Evolutionary conservation across 1,284 basidiomycete genomes (phyloP).

Genomic region (Puccinia horiana): DNA sequence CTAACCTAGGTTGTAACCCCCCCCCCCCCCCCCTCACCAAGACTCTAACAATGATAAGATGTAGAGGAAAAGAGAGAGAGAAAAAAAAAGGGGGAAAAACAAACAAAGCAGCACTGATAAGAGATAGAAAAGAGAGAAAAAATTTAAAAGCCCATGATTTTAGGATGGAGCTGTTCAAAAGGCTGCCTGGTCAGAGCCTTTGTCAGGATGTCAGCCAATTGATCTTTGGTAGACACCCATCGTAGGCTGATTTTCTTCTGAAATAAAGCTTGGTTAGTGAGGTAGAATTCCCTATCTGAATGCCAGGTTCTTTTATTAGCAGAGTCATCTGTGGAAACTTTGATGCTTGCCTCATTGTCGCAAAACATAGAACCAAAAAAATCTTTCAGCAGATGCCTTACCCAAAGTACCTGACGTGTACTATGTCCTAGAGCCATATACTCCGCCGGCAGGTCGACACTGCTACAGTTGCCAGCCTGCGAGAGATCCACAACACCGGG

Average conservation of each 20-base stretch:
- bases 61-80: too few relatives aligned
- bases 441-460: constrained; percentile 17
- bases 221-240: background rate
- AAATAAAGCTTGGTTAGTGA: constrained; percentile 10
- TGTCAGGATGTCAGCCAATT: constrained; percentile 18
- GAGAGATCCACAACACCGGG: background rate
- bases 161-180: too few relatives aligned
- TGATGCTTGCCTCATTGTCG: constrained; percentile 1
- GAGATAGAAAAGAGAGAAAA: too few relatives aligned
- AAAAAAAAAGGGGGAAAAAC: too few relatives aligned
- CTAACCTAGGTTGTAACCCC: too few relatives aligned
- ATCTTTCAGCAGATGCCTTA: background rate
- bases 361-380: background rate
- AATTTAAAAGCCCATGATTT: too few relatives aligned
- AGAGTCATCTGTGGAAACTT: background rate
- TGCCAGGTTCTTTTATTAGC: constrained; percentile 11
- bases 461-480: background rate
- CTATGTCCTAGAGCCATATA: constrained; percentile 8
- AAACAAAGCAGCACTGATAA: too few relatives aligned
- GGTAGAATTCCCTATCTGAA: constrained; percentile 1
- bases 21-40: too few relatives aligned
- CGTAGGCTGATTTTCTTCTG: background rate
- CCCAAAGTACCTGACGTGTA: background rate
- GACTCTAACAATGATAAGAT: too few relatives aligned
- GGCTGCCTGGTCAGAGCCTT: background rate